These are phyloP conservation scores for Silene noctiflora DNA, from an alignment of 179 eudicot genomes.

Conservation along the genomic window DNA sequence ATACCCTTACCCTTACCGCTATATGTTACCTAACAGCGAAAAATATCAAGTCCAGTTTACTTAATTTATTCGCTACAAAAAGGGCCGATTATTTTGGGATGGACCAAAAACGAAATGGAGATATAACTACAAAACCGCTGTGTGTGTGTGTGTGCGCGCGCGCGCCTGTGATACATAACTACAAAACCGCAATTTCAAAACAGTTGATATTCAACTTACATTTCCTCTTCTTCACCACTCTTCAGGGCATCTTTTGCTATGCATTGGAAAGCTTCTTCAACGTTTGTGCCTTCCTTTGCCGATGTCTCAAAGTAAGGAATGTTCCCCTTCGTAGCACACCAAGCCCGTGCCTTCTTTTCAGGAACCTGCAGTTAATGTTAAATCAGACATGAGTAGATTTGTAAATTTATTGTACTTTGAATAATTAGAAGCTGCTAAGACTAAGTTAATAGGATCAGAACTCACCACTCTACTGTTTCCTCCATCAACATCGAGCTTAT, in stretches of 20 bases:
- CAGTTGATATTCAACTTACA: slow-evolving; percentile 41
- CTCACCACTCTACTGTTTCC: slow-evolving; percentile 79
- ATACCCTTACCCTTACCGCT: too few relatives aligned
- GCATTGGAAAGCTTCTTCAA: slow-evolving; percentile 70
- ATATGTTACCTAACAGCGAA: too few relatives aligned
- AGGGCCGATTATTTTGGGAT: too few relatives aligned
- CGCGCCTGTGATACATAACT: not conserved
- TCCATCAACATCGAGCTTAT: slow-evolving; percentile 70
- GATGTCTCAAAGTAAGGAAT: slow-evolving; percentile 74
- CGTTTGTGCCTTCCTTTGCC: slow-evolving; percentile 70
- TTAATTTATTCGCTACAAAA: too few relatives aligned
- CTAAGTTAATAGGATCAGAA: not conserved
- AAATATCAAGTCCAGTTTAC: too few relatives aligned
- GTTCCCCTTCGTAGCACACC: slow-evolving; percentile 66
- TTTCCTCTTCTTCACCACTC: slow-evolving; percentile 69
- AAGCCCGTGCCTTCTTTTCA: slow-evolving; percentile 66
- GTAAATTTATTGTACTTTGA: not conserved
- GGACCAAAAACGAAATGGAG: too few relatives aligned
- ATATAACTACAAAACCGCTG: too few relatives aligned
- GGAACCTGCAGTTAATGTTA: slow-evolving; percentile 41
- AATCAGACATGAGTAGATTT: not conserved
- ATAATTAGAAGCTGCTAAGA: not conserved
- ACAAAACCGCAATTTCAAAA: not conserved
- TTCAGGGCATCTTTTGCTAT: slow-evolving; percentile 64
- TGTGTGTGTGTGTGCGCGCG: too few relatives aligned